These are phyloP conservation scores for Coemansia sp. DNA, from an alignment of 192 early-diverging fungal genomes.

Conservation along the genomic window DNA sequence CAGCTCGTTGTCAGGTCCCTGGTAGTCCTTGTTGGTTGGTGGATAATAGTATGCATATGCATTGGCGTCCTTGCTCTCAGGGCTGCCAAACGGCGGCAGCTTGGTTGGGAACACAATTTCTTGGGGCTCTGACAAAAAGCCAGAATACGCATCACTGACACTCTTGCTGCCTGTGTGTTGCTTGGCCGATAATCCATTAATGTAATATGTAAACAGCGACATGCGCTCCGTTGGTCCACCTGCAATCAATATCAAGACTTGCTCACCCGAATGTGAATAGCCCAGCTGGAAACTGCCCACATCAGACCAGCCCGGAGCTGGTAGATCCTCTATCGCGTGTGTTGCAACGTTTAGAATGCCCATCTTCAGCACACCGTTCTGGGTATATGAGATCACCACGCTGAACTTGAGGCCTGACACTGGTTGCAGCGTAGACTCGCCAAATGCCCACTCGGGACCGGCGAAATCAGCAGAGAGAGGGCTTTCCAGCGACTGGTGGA, in stretches of 20 bases:
- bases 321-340: constrained; percentile 32
- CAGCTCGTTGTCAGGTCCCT: constrained; percentile 52
- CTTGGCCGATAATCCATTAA: constrained; percentile 26
- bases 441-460: constrained; percentile 57
- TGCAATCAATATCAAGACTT: constrained; percentile 36
- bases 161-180: background rate
- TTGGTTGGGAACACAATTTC: constrained; percentile 64
- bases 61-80: background rate
- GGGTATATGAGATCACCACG: constrained; percentile 26
- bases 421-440: constrained; percentile 42
- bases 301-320: constrained; percentile 38
- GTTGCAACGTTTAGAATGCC: constrained; percentile 33
- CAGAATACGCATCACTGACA: constrained; percentile 6
- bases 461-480: constrained; percentile 68
- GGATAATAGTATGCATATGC: constrained; percentile 64
- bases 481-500: constrained; percentile 46
- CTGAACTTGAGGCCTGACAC: constrained; percentile 19
- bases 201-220: constrained; percentile 37
- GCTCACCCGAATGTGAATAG: constrained; percentile 25
- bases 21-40: constrained; percentile 62
- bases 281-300: constrained; percentile 34
- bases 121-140: constrained; percentile 63
- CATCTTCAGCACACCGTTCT: constrained; percentile 17
- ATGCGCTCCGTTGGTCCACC: constrained; percentile 31
- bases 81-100: constrained; percentile 26